Evolutionary conservation across 129 eudicot species (phyloP).

Genomic region (Ambrosia artemisiifolia): DNA sequence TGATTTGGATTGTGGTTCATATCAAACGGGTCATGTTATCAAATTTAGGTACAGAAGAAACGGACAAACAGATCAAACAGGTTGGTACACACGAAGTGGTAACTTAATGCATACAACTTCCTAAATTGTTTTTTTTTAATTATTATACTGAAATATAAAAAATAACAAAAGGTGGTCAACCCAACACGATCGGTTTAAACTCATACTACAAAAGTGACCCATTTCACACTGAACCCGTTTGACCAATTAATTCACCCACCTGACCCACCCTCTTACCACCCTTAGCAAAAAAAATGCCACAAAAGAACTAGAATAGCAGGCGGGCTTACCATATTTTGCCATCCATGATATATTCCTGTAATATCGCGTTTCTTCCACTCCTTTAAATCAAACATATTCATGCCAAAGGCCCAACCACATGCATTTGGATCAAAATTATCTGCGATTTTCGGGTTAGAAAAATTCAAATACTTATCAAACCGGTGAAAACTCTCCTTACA

Average conservation of each 20-base stretch:
- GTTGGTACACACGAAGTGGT: background rate
- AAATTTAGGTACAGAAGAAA: background rate
- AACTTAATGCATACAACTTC: background rate
- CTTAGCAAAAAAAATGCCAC: background rate
- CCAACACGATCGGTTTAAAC: background rate
- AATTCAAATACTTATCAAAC: conserved; percentile 89
- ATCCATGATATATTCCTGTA: conserved; percentile 93
- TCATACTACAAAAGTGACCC: background rate
- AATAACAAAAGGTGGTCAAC: background rate
- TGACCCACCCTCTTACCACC: background rate
- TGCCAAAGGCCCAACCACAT: conserved; percentile 99
- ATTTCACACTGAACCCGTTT: background rate
- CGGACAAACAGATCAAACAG: background rate
- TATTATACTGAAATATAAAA: background rate
- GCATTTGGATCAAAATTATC: conserved; percentile 84
- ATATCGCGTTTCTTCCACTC: conserved; percentile 90
- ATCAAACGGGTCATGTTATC: background rate
- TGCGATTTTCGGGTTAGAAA: conserved; percentile 84
- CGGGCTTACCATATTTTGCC: conserved; percentile 75
- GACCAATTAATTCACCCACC: background rate
- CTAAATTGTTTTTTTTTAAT: background rate
- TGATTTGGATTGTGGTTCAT: background rate
- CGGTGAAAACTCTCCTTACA: conserved; percentile 99
- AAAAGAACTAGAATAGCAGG: background rate
- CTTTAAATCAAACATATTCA: conserved; percentile 92